These are phyloP conservation scores for Pythium grandisporangium DNA, from an alignment of 352 stramenopile species.

Conservation along the genomic window DNA sequence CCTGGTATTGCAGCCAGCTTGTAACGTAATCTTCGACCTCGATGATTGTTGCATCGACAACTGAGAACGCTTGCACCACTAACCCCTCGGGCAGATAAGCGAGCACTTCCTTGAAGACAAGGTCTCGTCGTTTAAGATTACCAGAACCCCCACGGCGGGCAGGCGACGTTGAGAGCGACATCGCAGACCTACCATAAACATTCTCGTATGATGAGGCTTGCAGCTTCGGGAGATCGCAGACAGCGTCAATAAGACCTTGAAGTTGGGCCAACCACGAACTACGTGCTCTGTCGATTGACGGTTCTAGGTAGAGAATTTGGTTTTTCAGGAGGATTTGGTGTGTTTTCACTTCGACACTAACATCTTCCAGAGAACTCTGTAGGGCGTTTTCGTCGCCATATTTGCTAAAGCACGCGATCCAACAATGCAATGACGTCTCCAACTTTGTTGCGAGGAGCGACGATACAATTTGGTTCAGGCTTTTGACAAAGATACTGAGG, in stretches of 20 bases:
- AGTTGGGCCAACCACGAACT: constrained; percentile 87
- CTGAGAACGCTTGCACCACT: constrained; percentile 65
- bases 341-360: constrained; percentile 32
- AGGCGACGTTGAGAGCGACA: constrained; percentile 49
- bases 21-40: constrained; percentile 91
- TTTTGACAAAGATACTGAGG: constrained; percentile 87
- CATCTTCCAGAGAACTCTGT: constrained; percentile 29
- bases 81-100: constrained; percentile 45
- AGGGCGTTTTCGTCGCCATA: constrained; percentile 55
- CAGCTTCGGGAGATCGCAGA: constrained; percentile 90
- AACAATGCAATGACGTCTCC: constrained; percentile 44
- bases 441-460: constrained; percentile 78
- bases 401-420: constrained; percentile 58
- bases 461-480: constrained; percentile 85
- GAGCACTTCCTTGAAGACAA: constrained; percentile 65
- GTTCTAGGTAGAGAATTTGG: constrained; percentile 94
- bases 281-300: constrained; percentile 90
- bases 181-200: constrained; percentile 63
- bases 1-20: constrained; percentile 98
- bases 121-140: constrained; percentile 34
- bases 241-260: constrained; percentile 90
- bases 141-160: constrained; percentile 47
- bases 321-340: constrained; percentile 96
- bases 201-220: constrained; percentile 84
- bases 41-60: constrained; percentile 64